A percentile compares a stretch with the other conserved stretches of the same genome.
Conservation (phyloP, 495 filamentous ascomycete genomes). For the Aspergillus asperescens region DNA sequence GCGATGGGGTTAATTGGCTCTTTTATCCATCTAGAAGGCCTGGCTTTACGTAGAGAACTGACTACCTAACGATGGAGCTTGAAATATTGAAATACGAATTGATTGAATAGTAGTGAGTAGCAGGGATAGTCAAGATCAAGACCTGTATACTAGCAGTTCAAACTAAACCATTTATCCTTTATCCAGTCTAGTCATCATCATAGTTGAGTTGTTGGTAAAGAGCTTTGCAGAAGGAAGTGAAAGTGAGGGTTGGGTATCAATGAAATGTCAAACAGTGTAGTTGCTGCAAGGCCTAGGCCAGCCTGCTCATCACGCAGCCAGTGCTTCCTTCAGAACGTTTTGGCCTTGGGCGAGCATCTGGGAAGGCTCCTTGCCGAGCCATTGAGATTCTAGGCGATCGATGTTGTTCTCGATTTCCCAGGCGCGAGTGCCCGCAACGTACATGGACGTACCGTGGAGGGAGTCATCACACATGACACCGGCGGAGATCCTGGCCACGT, state of each 20-base stretch:
- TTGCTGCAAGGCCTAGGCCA: background rate
- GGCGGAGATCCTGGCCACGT: slow-evolving; percentile 41
- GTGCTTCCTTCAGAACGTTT: slow-evolving; percentile 13
- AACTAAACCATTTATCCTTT: background rate
- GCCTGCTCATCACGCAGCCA: slow-evolving; percentile 12
- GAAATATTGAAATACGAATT: no score
- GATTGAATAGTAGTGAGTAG: no score
- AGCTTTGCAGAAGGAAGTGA: no score
- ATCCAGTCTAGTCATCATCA: background rate
- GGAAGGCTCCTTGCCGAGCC: slow-evolving; percentile 42
- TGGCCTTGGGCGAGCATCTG: slow-evolving; percentile 35
- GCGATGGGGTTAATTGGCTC: no score
- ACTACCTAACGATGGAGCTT: no score
- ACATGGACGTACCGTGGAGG: slow-evolving; percentile 44
- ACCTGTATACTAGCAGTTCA: background rate
- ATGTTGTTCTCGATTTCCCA: slow-evolving; percentile 48
- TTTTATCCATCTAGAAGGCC: background rate
- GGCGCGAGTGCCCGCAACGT: slow-evolving; percentile 42
- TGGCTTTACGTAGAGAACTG: background rate
- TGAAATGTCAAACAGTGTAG: background rate
- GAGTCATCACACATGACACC: slow-evolving; percentile 33
- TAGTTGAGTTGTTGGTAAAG: no score
- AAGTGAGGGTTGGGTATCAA: slow-evolving; percentile 6
- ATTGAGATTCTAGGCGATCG: slow-evolving; percentile 36
- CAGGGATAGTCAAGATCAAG: background rate